These are phyloP conservation scores for Trametes villosa DNA, from an alignment of 768 basidiomycete species.

Conservation along the genomic window DNA sequence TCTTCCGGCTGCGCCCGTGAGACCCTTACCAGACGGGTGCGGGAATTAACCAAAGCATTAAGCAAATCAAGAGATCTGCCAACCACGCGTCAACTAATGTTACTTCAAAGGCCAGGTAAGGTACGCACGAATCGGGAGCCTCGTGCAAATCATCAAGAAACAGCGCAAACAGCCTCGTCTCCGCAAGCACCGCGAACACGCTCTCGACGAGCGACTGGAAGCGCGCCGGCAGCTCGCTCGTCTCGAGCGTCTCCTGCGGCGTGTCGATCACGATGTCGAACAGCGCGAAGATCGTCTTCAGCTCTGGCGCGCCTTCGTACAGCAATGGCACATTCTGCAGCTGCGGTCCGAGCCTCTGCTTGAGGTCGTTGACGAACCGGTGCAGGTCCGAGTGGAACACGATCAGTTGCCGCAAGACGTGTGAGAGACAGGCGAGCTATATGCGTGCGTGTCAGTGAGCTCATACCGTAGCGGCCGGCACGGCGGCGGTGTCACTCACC, in stretches of 20 bases:
- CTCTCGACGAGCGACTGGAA: constrained; percentile 74
- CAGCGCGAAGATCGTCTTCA: constrained; percentile 61
- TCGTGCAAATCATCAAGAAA: constrained; percentile 79
- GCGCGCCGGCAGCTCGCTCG: constrained; percentile 64
- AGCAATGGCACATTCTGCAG: constrained; percentile 70
- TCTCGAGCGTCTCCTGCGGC: constrained; percentile 58
- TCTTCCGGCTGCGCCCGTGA: too few species aligned
- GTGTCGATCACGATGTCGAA: constrained; percentile 57
- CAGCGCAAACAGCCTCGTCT: constrained; percentile 70
- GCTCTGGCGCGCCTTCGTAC: constrained; percentile 72
- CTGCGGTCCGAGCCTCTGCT: constrained; percentile 68
- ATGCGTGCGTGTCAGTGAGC: constrained; percentile 1
- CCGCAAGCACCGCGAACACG: constrained; percentile 70
- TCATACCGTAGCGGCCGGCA: not conserved
- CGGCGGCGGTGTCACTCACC: constrained; percentile 38
- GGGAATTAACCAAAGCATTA: constrained; percentile 63
- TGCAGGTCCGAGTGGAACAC: constrained; percentile 72
- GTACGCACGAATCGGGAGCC: constrained; percentile 65
- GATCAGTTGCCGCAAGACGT: constrained; percentile 74
- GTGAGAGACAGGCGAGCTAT: constrained; percentile 69
- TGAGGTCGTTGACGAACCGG: constrained; percentile 63
- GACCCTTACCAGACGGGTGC: constrained; percentile 62
- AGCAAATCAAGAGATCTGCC: constrained; percentile 67
- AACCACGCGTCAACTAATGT: not conserved
- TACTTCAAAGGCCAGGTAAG: not conserved